Conservation (phyloP, 768 basidiomycete genomes). For the Lentinula guzmanii region DNA sequence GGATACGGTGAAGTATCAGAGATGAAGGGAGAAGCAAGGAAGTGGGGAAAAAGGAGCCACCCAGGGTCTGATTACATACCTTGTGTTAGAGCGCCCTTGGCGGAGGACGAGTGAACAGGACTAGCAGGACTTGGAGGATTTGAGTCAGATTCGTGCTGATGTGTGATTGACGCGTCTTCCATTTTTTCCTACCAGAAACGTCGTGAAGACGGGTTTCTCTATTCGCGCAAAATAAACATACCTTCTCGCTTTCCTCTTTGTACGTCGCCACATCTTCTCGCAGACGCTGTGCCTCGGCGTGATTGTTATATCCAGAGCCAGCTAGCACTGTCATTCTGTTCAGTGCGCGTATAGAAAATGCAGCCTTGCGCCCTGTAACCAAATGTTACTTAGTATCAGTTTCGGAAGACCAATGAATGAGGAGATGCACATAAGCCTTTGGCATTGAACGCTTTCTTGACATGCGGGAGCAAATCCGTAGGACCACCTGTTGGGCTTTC, state of each 20-base stretch:
- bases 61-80: neutral
- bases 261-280: slow-evolving; percentile 56
- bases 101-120: neutral
- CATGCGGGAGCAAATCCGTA: slow-evolving; percentile 78
- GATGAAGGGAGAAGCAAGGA: neutral
- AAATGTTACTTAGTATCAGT: slow-evolving; percentile 5
- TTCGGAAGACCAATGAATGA: neutral
- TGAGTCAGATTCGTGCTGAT: slow-evolving; percentile 34
- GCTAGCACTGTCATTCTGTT: slow-evolving; percentile 68
- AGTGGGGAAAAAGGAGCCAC: neutral
- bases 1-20: neutral
- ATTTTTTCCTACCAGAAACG: slow-evolving; percentile 10
- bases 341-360: slow-evolving; percentile 80
- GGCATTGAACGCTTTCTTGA: slow-evolving; percentile 88
- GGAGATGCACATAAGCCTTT: slow-evolving; percentile 68
- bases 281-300: slow-evolving; percentile 40
- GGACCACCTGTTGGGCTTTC: slow-evolving; percentile 51
- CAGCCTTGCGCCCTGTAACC: slow-evolving; percentile 76
- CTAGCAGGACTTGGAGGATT: neutral
- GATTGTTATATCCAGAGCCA: slow-evolving; percentile 23
- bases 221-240: slow-evolving; percentile 14
- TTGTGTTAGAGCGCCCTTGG: neutral
- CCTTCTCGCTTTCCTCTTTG: slow-evolving; percentile 80
- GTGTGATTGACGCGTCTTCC: slow-evolving; percentile 39
- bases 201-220: neutral